Conservation (phyloP, 805 yeast genomes). For the Lachancea quebecensis region DNA sequence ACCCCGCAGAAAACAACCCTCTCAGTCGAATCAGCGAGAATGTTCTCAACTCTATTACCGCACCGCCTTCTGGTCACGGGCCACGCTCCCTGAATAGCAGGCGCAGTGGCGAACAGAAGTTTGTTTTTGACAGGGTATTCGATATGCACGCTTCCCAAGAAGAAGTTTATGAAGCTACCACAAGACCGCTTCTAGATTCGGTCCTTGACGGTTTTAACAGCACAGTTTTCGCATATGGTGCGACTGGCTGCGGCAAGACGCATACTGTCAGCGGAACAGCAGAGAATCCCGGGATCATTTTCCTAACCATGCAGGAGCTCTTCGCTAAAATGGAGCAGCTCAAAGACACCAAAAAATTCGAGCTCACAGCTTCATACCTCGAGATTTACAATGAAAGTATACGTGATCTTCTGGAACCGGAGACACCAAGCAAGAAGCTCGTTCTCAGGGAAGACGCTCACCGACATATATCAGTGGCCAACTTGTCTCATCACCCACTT, state of each 20-base stretch:
- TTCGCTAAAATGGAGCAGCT: constrained; percentile 53
- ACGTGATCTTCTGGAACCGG: constrained; percentile 66
- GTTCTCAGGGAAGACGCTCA: constrained; percentile 66
- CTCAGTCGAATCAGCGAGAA: constrained; percentile 28
- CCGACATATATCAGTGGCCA: constrained; percentile 57
- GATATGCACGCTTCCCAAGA: constrained; percentile 59
- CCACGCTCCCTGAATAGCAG: constrained; percentile 8
- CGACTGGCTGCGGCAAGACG: constrained; percentile 98
- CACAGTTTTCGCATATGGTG: constrained; percentile 93
- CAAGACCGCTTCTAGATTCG: constrained; percentile 64
- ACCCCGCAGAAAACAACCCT: constrained; percentile 72
- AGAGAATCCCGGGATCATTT: constrained; percentile 71
- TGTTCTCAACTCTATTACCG: constrained; percentile 25
- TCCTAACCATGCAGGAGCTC: constrained; percentile 68
- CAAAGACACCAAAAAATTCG: constrained; percentile 48
- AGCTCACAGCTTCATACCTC: constrained; percentile 62
- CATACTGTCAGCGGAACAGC: constrained; percentile 78
- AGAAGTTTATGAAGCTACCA: constrained; percentile 59
- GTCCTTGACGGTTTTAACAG: constrained; percentile 83
- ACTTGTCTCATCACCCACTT: constrained; percentile 59
- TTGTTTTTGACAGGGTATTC: constrained; percentile 75
- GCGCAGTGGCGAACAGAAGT: constrained; percentile 52
- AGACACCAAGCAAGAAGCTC: constrained; percentile 38
- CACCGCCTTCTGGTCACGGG: constrained; percentile 7
- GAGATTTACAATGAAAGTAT: constrained; percentile 91